These are phyloP conservation scores for Metrosideros polymorpha DNA, from an alignment of 441 rosid species.

Conservation along the genomic window DNA sequence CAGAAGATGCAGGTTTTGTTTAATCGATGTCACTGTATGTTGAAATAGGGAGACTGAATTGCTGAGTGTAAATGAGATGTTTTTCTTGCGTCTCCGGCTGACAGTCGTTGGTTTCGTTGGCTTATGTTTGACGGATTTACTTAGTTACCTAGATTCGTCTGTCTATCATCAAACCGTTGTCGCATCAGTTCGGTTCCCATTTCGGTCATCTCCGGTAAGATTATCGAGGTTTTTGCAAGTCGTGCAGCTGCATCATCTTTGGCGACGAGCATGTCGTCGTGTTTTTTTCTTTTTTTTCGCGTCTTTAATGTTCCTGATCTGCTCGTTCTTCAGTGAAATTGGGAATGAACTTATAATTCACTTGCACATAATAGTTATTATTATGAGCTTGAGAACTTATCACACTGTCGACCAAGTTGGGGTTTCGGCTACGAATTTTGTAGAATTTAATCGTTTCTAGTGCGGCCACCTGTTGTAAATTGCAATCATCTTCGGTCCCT, in stretches of 20 bases:
- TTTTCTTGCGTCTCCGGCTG: neutral
- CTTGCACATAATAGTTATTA: neutral
- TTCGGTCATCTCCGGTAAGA: neutral
- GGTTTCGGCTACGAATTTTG: neutral
- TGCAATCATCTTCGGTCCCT: neutral
- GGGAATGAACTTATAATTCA: neutral
- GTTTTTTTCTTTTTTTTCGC: too few species aligned
- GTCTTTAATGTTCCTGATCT: neutral
- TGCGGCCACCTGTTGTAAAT: neutral
- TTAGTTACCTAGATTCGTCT: neutral
- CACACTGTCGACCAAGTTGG: neutral
- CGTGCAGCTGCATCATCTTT: neutral
- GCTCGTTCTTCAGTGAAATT: neutral
- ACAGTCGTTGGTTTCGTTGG: neutral
- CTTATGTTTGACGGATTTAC: neutral
- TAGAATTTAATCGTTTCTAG: neutral
- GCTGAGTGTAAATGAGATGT: neutral
- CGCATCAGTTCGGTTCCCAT: neutral
- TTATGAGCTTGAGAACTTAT: neutral
- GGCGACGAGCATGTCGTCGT: neutral
- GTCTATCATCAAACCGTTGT: neutral
- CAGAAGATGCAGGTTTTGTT: neutral
- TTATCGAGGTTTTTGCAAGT: neutral
- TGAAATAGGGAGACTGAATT: neutral
- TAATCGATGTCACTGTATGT: neutral